These are phyloP conservation scores for Neonectria punicea DNA, from an alignment of 2,329 filamentous ascomycete species.

Conservation along the genomic window DNA sequence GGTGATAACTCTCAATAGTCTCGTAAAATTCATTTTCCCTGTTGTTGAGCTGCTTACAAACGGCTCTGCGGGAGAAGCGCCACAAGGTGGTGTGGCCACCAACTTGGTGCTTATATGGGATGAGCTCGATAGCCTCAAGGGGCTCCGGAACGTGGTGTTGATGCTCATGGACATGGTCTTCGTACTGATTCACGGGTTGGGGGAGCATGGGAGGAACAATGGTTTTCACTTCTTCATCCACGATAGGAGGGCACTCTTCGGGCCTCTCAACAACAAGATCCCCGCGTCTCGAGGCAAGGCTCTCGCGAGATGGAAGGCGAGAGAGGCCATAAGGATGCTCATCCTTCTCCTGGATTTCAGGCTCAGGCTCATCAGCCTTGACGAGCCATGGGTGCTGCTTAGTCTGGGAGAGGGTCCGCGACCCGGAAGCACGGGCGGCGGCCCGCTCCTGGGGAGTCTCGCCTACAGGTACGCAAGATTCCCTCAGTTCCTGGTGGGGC, in stretches of 20 bases:
- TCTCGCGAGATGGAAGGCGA: slow-evolving; percentile 45
- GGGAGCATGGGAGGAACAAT: slow-evolving; percentile 46
- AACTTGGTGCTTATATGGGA: slow-evolving; percentile 97
- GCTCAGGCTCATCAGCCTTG: slow-evolving; percentile 64
- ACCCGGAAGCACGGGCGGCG: slow-evolving; percentile 59
- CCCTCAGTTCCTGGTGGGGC: slow-evolving; percentile 72
- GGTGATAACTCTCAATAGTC: slow-evolving; percentile 90
- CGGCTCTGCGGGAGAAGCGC: slow-evolving; percentile 92
- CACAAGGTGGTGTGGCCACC: slow-evolving; percentile 97
- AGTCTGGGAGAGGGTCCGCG: slow-evolving; percentile 54
- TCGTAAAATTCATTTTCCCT: slow-evolving; percentile 99
- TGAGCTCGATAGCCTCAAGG: slow-evolving; percentile 91
- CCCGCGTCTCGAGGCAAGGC: slow-evolving; percentile 40
- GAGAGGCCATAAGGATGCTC: slow-evolving; percentile 38
- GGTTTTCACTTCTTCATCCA: slow-evolving; percentile 55
- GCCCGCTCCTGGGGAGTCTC: slow-evolving; percentile 47
- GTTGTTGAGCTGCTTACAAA: slow-evolving; percentile 98
- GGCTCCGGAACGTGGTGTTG: slow-evolving; percentile 67
- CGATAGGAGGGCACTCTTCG: slow-evolving; percentile 53
- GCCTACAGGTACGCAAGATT: slow-evolving; percentile 40
- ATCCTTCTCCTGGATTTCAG: slow-evolving; percentile 42
- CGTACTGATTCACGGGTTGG: slow-evolving; percentile 54
- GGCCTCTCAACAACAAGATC: slow-evolving; percentile 49
- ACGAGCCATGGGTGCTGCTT: slow-evolving; percentile 65
- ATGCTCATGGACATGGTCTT: slow-evolving; percentile 63